Evolutionary conservation across 805 yeast genomes (phyloP).

Genomic region (Zygosaccharomyces lentus): DNA sequence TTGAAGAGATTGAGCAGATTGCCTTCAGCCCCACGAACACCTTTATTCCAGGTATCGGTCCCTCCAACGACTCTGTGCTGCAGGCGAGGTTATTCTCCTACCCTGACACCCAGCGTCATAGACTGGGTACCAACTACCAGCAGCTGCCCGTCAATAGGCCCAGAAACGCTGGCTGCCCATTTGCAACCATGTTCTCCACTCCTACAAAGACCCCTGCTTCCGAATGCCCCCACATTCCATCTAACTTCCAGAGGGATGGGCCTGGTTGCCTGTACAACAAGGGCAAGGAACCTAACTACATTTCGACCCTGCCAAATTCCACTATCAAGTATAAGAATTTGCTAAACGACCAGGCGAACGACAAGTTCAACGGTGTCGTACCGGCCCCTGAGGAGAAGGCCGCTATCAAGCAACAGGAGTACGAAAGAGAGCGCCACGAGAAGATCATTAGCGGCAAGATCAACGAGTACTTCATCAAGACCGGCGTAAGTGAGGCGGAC

Average conservation of each 20-base stretch:
- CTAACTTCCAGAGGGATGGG: conserved; percentile 58
- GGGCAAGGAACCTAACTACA: conserved; percentile 49
- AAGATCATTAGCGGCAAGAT: conserved; percentile 37
- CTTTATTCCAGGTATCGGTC: conserved; percentile 68
- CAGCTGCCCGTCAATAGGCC: conserved; percentile 63
- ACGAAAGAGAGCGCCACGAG: conserved; percentile 35
- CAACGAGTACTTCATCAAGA: conserved; percentile 36
- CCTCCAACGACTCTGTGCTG: conserved; percentile 73
- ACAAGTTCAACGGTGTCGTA: conserved; percentile 37
- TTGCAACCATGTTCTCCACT: conserved; percentile 13
- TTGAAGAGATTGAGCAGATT: conserved; percentile 45
- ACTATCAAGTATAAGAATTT: conserved; percentile 21
- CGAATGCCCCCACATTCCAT: conserved; percentile 36
- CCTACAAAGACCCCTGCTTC: conserved; percentile 9
- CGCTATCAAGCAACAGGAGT: conserved; percentile 30
- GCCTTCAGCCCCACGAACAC: conserved; percentile 70
- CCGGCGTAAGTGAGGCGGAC: conserved; percentile 43
- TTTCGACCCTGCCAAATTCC: conserved; percentile 37
- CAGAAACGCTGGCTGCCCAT: conserved; percentile 45
- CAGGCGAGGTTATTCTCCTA: conserved; percentile 74
- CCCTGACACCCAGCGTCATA: conserved; percentile 72
- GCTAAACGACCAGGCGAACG: conserved; percentile 15
- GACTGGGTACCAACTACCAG: conserved; percentile 64
- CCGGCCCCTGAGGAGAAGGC: conserved; percentile 26
- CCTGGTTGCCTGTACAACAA: conserved; percentile 46